Percentiles rank a stretch among this genome's conserved stretches.
These are phyloP conservation scores for Nothophytophthora sp. DNA, from an alignment of 352 stramenopile genomes.

Conservation along the genomic window DNA sequence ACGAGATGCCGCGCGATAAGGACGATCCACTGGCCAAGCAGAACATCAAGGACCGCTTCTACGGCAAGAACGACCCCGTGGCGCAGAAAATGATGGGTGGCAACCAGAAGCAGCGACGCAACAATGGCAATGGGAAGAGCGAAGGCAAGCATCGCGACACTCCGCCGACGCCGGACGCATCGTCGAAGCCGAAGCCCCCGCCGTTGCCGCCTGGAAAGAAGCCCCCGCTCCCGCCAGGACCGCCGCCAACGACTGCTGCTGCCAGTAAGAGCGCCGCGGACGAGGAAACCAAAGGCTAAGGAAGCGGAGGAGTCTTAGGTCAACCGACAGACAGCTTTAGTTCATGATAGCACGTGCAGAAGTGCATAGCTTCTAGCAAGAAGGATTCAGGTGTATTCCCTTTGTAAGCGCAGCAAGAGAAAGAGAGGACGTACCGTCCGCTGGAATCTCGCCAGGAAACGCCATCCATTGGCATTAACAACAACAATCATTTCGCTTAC, in stretches of 20 bases:
- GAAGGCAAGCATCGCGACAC: conserved; percentile 18
- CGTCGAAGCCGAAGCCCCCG: conserved; percentile 57
- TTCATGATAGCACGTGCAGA: conserved; percentile 23
- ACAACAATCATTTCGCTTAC: background rate
- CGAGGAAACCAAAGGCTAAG: conserved; percentile 31
- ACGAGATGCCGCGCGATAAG: conserved; percentile 94
- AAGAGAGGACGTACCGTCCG: too few relatives aligned
- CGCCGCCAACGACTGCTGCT: conserved; percentile 32
- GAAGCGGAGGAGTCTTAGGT: too few relatives aligned
- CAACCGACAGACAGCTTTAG: too few relatives aligned
- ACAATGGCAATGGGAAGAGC: conserved; percentile 22
- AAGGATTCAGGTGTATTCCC: too few relatives aligned
- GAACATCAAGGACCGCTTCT: conserved; percentile 96
- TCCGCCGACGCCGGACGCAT: conserved; percentile 17
- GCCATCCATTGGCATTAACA: conserved; percentile 4
- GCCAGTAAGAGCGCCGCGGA: conserved; percentile 18
- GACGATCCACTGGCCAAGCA: conserved; percentile 94
- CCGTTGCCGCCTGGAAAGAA: conserved; percentile 56
- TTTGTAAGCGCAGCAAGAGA: too few relatives aligned
- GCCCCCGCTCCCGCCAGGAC: conserved; percentile 60
- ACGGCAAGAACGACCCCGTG: conserved; percentile 94
- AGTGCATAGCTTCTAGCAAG: too few relatives aligned
- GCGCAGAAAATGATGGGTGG: conserved; percentile 88
- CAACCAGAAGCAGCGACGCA: conserved; percentile 25
- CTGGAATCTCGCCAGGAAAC: too few relatives aligned